Evolutionary conservation across 2,329 filamentous ascomycete genomes (phyloP), one percentile per base, ranked within the genome.

Genomic region (Xylaria sp.): DNA sequence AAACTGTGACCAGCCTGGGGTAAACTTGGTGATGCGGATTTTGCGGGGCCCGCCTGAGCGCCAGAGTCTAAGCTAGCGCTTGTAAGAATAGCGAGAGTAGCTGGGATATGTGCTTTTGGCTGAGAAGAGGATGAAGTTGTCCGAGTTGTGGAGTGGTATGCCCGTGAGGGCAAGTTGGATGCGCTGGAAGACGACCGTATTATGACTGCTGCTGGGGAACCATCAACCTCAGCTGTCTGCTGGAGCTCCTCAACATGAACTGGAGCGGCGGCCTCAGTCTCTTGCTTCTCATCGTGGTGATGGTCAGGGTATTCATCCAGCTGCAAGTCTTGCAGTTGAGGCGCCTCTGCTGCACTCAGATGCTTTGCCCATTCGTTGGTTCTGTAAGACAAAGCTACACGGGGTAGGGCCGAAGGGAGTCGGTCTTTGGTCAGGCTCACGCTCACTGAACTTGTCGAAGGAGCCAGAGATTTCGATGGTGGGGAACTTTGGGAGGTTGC

Each of bases 341-440:
- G 92, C 4, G 80, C 78, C 15, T 97, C 93, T 6, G 94, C 93
- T 41, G 85, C 80, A 65, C 88, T 87, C 10, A 97, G 81, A 74
- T 97, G 92, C 74, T 97, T 97, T 0, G 93, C 92, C 94, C 94
- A 98, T 77, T 98, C 94, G 67, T 96, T 96, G 1, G 93, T 97
- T 59, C 94, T 87, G 72, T 95, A 96, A 0, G 90, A 91, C 73
- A 92, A 80, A 1, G 93, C 90, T 8, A 96, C 85, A 63, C 86
- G 89, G 1, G 93, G 95, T 33, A 93, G 76, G 11, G 87, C 86
- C n/a, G 82, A 79, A 0, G 91, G 91, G 9, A 96, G 82, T 10
- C 82, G 82, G 3, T 87, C 86, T 64, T 82, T 83, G 4, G 83
- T 87, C 60, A 90, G 74, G 47, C 77, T 84, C 15, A 75, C 76